Evolutionary conservation across 2,329 filamentous ascomycete genomes (phyloP).

Genomic region (Penicillium polonicum): DNA sequence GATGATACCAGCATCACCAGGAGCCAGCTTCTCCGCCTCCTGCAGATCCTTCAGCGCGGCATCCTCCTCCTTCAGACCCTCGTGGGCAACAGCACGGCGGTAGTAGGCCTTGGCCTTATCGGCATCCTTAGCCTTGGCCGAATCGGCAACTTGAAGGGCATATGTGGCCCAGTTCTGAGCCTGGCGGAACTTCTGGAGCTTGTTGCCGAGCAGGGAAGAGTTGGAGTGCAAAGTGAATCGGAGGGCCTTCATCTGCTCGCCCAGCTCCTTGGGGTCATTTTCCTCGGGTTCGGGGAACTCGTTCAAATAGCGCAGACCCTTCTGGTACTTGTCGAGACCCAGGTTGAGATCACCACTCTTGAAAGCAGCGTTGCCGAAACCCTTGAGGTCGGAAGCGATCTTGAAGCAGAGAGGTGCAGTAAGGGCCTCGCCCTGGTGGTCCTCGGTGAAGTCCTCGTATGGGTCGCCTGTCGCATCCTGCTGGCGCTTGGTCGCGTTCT

Average conservation of each 20-base stretch:
- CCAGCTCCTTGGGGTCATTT: slow-evolving; percentile 67
- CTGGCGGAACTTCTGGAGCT: slow-evolving; percentile 70
- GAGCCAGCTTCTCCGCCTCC: slow-evolving; percentile 71
- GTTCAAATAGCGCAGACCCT: slow-evolving; percentile 84
- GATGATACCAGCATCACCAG: slow-evolving; percentile 70
- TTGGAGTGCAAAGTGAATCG: slow-evolving; percentile 89
- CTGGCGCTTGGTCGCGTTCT: slow-evolving; percentile 64
- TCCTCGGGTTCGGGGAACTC: slow-evolving; percentile 72
- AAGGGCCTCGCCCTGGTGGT: slow-evolving; percentile 63
- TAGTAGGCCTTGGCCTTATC: slow-evolving; percentile 90
- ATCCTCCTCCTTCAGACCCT: slow-evolving; percentile 81
- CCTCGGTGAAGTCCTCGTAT: slow-evolving; percentile 95
- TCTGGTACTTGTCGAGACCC: slow-evolving; percentile 89
- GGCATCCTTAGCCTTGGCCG: slow-evolving; percentile 62
- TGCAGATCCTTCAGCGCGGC: slow-evolving; percentile 71
- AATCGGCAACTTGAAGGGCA: slow-evolving; percentile 64
- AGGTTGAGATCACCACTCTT: slow-evolving; percentile 69
- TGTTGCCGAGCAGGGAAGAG: slow-evolving; percentile 79
- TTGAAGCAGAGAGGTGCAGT: slow-evolving; percentile 68
- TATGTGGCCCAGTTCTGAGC: slow-evolving; percentile 67
- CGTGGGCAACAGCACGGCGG: slow-evolving; percentile 73
- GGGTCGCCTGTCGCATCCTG: slow-evolving; percentile 82
- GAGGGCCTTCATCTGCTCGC: slow-evolving; percentile 66
- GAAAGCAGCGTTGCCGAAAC: slow-evolving; percentile 89
- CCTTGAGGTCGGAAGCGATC: slow-evolving; percentile 83